phyloP scores from a whole-genome alignment of 208 protist species.

The Crithidia brevicula region DNA sequence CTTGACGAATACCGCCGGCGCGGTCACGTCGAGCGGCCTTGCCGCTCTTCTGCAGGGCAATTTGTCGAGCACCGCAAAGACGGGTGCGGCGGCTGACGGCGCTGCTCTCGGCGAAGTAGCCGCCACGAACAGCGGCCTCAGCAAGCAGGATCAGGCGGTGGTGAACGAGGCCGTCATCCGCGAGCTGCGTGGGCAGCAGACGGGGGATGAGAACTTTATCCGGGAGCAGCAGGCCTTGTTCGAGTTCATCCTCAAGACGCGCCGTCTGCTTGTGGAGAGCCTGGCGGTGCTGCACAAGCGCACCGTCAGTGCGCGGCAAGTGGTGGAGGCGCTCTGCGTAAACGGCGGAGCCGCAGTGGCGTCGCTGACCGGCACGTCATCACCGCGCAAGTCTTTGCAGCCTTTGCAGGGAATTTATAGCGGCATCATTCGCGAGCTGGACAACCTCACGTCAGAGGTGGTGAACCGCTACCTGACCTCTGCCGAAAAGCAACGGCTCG shows the following conservation, averaged over 20 bases:
- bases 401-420: slow-evolving; percentile 45
- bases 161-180: slow-evolving; percentile 30
- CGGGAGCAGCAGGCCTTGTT: slow-evolving; percentile 73
- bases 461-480: slow-evolving; percentile 55
- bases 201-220: slow-evolving; percentile 58
- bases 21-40: background rate
- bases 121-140: background rate
- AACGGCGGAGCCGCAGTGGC: slow-evolving; percentile 15
- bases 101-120: background rate
- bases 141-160: slow-evolving; percentile 21
- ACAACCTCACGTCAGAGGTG: slow-evolving; percentile 52
- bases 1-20: too few species aligned
- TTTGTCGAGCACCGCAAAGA: background rate
- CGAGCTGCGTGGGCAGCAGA: slow-evolving; percentile 36
- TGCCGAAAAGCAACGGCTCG: slow-evolving; percentile 71
- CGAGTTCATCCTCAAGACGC: slow-evolving; percentile 87
- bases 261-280: slow-evolving; percentile 66
- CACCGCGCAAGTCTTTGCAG: slow-evolving; percentile 26
- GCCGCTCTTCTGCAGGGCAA: slow-evolving; percentile 1
- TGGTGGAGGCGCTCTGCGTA: slow-evolving; percentile 59
- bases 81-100: background rate
- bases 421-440: slow-evolving; percentile 67
- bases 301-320: slow-evolving; percentile 61
- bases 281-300: slow-evolving; percentile 61
- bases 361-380: background rate